A percentile compares a stretch with the other conserved stretches of the same genome.
phyloP scores from a whole-genome alignment of 2,329 filamentous ascomycete species.

The Septoria petroselini region DNA sequence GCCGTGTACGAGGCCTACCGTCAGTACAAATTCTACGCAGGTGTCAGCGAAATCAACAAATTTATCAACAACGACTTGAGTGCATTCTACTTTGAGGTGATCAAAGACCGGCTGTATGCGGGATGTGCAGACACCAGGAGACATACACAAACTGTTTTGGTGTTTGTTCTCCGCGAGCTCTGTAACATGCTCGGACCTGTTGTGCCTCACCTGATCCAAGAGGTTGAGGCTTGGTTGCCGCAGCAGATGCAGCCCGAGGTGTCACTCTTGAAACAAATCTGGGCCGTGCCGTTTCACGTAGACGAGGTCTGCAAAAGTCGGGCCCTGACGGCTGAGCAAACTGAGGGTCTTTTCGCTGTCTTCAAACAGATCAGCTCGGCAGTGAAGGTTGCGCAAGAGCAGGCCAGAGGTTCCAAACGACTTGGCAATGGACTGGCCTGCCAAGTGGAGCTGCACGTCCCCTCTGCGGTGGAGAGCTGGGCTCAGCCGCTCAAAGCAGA shows the following conservation, averaged over 20 bases:
- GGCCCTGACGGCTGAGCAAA: constrained; percentile 31
- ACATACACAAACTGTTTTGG: constrained; percentile 56
- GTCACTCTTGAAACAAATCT: constrained; percentile 32
- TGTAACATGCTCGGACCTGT: constrained; percentile 77
- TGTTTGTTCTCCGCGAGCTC: constrained; percentile 66
- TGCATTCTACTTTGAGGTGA: constrained; percentile 87
- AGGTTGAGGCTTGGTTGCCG: constrained; percentile 79
- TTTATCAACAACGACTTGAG: constrained; percentile 83
- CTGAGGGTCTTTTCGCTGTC: constrained; percentile 47
- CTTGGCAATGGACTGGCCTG: constrained; percentile 80
- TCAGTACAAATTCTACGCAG: constrained; percentile 79
- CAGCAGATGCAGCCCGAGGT: constrained; percentile 26
- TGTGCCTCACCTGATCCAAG: constrained; percentile 78
- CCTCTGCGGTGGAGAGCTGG: constrained; percentile 13
- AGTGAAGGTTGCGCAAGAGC: constrained; percentile 73
- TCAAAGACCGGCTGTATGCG: constrained; percentile 91
- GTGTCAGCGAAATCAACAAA: constrained; percentile 67
- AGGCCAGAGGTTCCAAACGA: constrained; percentile 65
- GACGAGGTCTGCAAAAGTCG: not conserved
- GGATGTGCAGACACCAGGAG: constrained; percentile 63
- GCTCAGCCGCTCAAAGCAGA: constrained; percentile 28
- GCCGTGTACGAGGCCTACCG: constrained; percentile 64
- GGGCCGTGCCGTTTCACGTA: constrained; percentile 26
- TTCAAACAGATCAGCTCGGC: constrained; percentile 56
- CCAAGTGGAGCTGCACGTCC: constrained; percentile 56